A percentile compares a stretch with the other conserved stretches of the same genome.
Conservation (phyloP, 2,329 filamentous ascomycete genomes). For the Xylariaceae sp. region DNA sequence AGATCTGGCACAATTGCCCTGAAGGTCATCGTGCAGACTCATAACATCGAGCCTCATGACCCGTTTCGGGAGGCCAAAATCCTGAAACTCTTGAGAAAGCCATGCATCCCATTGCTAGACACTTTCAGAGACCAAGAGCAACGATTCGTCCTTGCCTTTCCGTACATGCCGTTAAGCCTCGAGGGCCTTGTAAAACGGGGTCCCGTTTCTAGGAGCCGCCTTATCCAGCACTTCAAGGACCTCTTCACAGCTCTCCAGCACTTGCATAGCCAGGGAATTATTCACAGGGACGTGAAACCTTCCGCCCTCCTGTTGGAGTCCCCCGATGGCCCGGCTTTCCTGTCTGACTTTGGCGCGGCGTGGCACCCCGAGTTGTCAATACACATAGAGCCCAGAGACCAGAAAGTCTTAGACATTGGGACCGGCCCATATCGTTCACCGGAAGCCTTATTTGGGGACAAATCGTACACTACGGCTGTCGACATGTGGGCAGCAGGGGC, state of each 20-base stretch:
- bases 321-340: slow-evolving; percentile 62
- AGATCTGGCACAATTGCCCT: slow-evolving; percentile 61
- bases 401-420: slow-evolving; percentile 87
- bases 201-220: slow-evolving; percentile 31
- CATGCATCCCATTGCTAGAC: slow-evolving; percentile 62
- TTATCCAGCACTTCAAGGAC: slow-evolving; percentile 51
- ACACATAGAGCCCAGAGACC: slow-evolving; percentile 54
- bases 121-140: slow-evolving; percentile 67
- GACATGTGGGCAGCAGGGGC: slow-evolving; percentile 89
- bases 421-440: slow-evolving; percentile 88
- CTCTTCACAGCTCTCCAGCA: slow-evolving; percentile 65
- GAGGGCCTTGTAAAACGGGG: slow-evolving; percentile 56
- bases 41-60: slow-evolving; percentile 74
- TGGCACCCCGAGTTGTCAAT: slow-evolving; percentile 62
- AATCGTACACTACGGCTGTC: slow-evolving; percentile 62
- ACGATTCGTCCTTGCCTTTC: slow-evolving; percentile 74
- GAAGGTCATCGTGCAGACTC: slow-evolving; percentile 75
- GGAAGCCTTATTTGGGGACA: slow-evolving; percentile 82
- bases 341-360: slow-evolving; percentile 89
- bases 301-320: slow-evolving; percentile 75
- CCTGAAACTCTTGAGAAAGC: slow-evolving; percentile 52
- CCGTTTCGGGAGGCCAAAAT: slow-evolving; percentile 74
- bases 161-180: slow-evolving; percentile 72
- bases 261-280: slow-evolving; percentile 69
- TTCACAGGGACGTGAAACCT: slow-evolving; percentile 92